These are phyloP conservation scores for Phallus indusiatus DNA, from an alignment of 768 basidiomycete species.

Conservation along the genomic window DNA sequence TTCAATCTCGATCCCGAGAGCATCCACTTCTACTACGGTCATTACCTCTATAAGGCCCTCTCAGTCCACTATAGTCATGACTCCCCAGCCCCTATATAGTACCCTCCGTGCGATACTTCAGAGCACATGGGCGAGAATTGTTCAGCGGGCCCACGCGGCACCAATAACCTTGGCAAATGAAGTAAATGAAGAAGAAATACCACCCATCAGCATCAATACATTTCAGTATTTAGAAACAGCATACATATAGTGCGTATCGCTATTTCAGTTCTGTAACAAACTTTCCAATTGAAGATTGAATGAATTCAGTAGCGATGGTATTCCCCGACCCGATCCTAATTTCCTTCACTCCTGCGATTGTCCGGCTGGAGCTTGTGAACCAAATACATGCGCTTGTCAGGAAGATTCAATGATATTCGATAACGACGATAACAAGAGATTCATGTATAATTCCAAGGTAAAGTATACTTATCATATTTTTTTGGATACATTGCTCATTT, in stretches of 20 bases:
- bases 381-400: constrained; percentile 40
- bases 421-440: constrained; percentile 18
- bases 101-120: constrained; percentile 12
- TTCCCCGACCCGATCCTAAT: constrained; percentile 17
- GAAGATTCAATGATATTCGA: constrained; percentile 31
- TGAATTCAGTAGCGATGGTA: constrained; percentile 12
- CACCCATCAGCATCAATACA: constrained; percentile 24
- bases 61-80: neutral
- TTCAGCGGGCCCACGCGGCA: constrained; percentile 21
- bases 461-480: neutral
- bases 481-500: neutral
- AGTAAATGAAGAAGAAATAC: constrained; percentile 30
- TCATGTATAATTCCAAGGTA: constrained; percentile 37
- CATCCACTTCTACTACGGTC: neutral
- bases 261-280: neutral
- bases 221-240: constrained; percentile 47
- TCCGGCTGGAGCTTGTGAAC: constrained; percentile 21
- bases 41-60: too few relatives aligned
- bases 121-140: constrained; percentile 23
- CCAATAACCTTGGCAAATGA: constrained; percentile 24
- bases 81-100: neutral
- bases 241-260: constrained; percentile 37
- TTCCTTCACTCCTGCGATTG: constrained; percentile 40
- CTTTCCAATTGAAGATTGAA: neutral
- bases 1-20: neutral